A percentile compares a stretch with the other conserved stretches of the same genome.
phyloP scores from a whole-genome alignment of 345 rosid genomes.

The Salix viminalis region DNA sequence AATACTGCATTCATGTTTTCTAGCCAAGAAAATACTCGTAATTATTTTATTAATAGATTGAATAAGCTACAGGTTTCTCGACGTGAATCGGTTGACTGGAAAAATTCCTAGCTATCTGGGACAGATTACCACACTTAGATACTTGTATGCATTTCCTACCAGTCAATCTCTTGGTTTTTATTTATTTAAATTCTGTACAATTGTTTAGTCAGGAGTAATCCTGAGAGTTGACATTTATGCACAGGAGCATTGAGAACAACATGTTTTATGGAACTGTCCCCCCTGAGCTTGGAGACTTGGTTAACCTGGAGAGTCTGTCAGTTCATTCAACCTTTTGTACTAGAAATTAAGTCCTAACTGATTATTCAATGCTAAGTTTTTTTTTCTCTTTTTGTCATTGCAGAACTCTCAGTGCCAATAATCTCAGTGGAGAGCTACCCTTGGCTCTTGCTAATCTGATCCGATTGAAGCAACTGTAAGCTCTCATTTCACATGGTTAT shows the following conservation, averaged over 20 bases:
- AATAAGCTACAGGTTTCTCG: not conserved
- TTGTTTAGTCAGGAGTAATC: not conserved
- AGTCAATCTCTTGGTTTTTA: not conserved
- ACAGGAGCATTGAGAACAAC: conserved; percentile 4
- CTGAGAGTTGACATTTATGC: not conserved
- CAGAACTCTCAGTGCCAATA: conserved; percentile 22
- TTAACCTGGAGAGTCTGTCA: conserved; percentile 43
- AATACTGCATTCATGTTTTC: not conserved
- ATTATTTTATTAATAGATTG: not conserved
- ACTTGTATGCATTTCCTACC: conserved; percentile 26
- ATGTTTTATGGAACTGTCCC: conserved; percentile 46
- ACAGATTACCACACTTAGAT: conserved; percentile 21
- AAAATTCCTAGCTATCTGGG: conserved; percentile 1
- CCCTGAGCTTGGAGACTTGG: conserved; percentile 36
- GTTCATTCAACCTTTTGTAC: conserved; percentile 4
- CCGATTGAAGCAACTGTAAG: conserved; percentile 7
- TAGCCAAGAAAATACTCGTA: not conserved
- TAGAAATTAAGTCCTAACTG: not conserved
- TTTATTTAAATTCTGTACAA: not conserved
- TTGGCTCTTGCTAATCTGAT: conserved; percentile 5
- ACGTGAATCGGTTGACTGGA: conserved; percentile 1
- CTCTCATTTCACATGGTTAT: not conserved
- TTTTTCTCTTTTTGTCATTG: not conserved
- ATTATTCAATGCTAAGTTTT: not conserved
- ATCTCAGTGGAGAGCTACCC: conserved; percentile 18